Evolutionary conservation across 2,329 filamentous ascomycete species (phyloP).

Genomic region (Alternaria alternata): DNA sequence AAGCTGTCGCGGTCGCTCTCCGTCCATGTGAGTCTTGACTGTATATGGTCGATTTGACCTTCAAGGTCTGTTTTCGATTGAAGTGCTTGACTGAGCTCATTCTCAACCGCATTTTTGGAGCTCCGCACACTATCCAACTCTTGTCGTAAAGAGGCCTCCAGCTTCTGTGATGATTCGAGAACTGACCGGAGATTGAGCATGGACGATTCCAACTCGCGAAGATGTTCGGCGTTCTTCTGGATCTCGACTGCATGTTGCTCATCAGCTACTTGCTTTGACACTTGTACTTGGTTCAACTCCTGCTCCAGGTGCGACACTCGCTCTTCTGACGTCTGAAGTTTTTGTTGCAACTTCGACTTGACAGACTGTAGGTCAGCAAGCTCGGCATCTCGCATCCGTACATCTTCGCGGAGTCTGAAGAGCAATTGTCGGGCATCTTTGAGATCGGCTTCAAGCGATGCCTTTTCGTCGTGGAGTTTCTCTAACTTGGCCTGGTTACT

Average conservation of each 20-base stretch:
- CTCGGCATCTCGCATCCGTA: slow-evolving; percentile 31
- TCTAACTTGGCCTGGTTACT: slow-evolving; percentile 30
- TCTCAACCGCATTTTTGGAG: slow-evolving; percentile 22
- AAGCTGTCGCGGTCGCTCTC: slow-evolving; percentile 16
- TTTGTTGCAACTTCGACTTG: slow-evolving; percentile 26
- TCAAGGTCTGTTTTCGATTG: slow-evolving; percentile 20
- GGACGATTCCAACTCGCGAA: slow-evolving; percentile 35
- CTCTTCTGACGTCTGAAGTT: slow-evolving; percentile 32
- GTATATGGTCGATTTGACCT: slow-evolving; percentile 12
- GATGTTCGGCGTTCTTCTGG: slow-evolving; percentile 27
- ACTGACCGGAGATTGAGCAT: slow-evolving; percentile 25
- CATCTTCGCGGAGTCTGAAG: slow-evolving; percentile 28
- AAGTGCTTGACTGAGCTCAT: slow-evolving; percentile 15
- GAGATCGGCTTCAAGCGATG: slow-evolving; percentile 30
- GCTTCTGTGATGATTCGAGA: slow-evolving; percentile 26
- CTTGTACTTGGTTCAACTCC: slow-evolving; percentile 28
- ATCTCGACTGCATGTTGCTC: slow-evolving; percentile 18
- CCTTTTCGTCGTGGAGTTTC: slow-evolving; percentile 28
- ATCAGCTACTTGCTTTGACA: slow-evolving; percentile 25
- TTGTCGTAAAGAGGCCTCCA: slow-evolving; percentile 22
- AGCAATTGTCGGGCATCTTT: slow-evolving; percentile 27
- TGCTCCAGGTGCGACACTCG: slow-evolving; percentile 25
- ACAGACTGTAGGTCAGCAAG: slow-evolving; percentile 36
- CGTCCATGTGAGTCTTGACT: slow-evolving; percentile 8
- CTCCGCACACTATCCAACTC: slow-evolving; percentile 23